Percentiles rank a stretch among this genome's conserved stretches.
phyloP scores from a whole-genome alignment of 805 yeast genomes.

The Zygosaccharomyces bailii region DNA sequence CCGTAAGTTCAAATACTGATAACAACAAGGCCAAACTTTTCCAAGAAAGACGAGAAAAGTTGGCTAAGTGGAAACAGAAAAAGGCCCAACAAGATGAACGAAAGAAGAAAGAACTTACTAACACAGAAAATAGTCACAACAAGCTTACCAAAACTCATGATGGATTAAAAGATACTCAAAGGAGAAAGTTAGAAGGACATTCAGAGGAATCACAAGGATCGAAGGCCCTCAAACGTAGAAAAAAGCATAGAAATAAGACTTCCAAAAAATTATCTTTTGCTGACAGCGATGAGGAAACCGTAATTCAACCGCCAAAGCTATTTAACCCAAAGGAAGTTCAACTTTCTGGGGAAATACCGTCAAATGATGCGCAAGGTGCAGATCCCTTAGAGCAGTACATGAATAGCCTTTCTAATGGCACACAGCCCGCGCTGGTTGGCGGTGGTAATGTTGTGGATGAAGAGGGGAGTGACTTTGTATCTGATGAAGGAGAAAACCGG shows the following conservation, averaged over 20 bases:
- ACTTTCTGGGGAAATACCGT: not conserved
- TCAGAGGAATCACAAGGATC: constrained; percentile 13
- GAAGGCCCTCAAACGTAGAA: constrained; percentile 2
- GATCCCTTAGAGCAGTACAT: constrained; percentile 51
- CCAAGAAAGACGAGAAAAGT: constrained; percentile 46
- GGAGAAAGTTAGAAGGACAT: constrained; percentile 33
- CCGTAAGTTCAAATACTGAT: constrained; percentile 22
- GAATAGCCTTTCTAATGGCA: constrained; percentile 21
- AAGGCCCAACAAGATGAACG: constrained; percentile 39
- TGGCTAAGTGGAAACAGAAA: constrained; percentile 60
- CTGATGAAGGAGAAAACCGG: constrained; percentile 31
- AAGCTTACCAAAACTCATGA: constrained; percentile 34
- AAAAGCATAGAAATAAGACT: constrained; percentile 4
- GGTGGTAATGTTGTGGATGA: constrained; percentile 23
- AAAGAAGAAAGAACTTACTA: constrained; percentile 18
- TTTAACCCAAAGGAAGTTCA: constrained; percentile 4
- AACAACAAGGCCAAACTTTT: constrained; percentile 37
- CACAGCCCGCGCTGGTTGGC: constrained; percentile 2
- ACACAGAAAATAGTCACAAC: constrained; percentile 10
- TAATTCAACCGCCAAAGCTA: not conserved
- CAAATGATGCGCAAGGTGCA: constrained; percentile 4
- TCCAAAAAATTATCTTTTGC: constrained; percentile 15
- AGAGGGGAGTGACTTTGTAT: constrained; percentile 23
- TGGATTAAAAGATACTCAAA: constrained; percentile 53
- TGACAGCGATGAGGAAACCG: constrained; percentile 19